Base-by-base conservation (phyloP, 352 stramenopile genomes). In the Phytophthora litchii region DNA sequence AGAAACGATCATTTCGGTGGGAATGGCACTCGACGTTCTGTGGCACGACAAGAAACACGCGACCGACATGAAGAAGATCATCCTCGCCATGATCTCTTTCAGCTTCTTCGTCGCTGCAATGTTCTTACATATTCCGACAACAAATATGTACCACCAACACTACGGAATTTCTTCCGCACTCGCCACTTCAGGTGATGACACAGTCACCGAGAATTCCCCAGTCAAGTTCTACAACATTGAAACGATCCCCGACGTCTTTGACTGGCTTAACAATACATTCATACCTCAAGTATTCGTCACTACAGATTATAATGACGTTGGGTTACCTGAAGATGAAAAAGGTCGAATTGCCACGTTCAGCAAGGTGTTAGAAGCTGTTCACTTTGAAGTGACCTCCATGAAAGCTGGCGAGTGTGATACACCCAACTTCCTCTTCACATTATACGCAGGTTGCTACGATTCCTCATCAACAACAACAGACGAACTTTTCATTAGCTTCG, bases 201-300 rank as follows among this genome's bases (percentile, higher is more conserved):
- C 78, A 0, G 46, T 81, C 29, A 83, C 76, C 3, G 27, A 12
- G 10, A 51, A 72, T 8, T 78, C 71, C 4, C 64, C 64, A 13
- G 72, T 83, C 11, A 74, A 80, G 25, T 82, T 83, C 27, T 56
- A 43, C 29, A 83, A 82, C 51, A 82, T 86, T 25, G 46, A 67
- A 36, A 72, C 56, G 2, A 64, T 64, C 21, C 40, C 35, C 1
- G 68, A 80, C 41, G 65, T 79, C 3, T 84, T 79, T 31, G 56
- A 76, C 38, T 86, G 76, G 74, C 50, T 86, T 32, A 64, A 60
- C 21, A 35, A 67, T 20, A 80, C 76, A 6, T 72, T 86, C 52
- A 53, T 81, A 10, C 76, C 64, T 4, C 64, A 64, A 31, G 58
- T 75, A 14, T 86, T 86, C 20, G 66, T 83, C 19, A 83, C 73